Evolutionary conservation across 176 grass and related monocot genomes (phyloP).

Genomic region (Sorghum bicolor): DNA sequence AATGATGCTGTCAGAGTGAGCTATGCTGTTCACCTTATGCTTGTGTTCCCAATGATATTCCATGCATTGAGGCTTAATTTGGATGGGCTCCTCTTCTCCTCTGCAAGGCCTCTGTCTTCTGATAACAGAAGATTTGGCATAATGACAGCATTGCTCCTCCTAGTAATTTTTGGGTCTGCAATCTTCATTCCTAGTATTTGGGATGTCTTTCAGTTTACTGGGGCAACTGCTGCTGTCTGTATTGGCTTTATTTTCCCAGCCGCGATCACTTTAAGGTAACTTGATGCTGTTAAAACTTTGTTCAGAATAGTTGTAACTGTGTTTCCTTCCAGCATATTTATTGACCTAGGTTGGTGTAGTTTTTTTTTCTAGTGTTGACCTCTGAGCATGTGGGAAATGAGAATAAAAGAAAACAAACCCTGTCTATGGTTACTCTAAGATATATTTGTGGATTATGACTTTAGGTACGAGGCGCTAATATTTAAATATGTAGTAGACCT

Average conservation of each 20-base stretch:
- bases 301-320: neutral
- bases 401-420: neutral
- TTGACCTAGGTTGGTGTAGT: neutral
- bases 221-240: constrained; percentile 95
- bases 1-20: constrained; percentile 85
- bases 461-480: neutral
- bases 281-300: neutral
- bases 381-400: neutral
- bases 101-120: constrained; percentile 49
- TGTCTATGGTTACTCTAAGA: neutral
- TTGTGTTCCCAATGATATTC: constrained; percentile 99
- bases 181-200: constrained; percentile 99
- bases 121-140: constrained; percentile 68
- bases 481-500: neutral
- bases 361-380: neutral
- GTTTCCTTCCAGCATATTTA: neutral
- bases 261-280: constrained; percentile 79
- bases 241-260: constrained; percentile 96
- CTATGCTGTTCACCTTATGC: constrained; percentile 91
- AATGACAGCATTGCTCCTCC: constrained; percentile 59
- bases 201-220: constrained; percentile 97
- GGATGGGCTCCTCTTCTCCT: constrained; percentile 79
- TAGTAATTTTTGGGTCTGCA: constrained; percentile 69
- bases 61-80: constrained; percentile 88
- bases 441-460: neutral